Evolutionary conservation across 2,329 filamentous ascomycete genomes (phyloP).

Genomic region (Phaeosphaeriaceae sp.): DNA sequence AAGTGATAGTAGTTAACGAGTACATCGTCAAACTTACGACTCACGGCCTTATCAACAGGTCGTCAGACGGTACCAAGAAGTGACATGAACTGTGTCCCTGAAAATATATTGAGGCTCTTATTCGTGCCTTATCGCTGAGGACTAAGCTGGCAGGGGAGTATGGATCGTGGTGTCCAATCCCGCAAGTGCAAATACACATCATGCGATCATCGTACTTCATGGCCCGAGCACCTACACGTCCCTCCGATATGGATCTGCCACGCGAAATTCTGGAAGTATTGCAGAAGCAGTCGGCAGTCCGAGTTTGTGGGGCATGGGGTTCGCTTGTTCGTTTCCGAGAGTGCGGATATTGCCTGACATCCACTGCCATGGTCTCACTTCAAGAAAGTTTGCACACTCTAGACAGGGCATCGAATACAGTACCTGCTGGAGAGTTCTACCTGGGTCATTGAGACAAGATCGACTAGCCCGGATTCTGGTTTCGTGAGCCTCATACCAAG

Average conservation of each 20-base stretch:
- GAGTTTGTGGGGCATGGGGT: slow-evolving; percentile 19
- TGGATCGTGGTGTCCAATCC: slow-evolving; percentile 24
- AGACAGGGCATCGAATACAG: background rate
- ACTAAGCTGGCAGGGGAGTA: slow-evolving; percentile 23
- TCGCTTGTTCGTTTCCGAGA: slow-evolving; percentile 7
- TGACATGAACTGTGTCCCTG: slow-evolving; percentile 10
- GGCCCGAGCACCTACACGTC: slow-evolving; percentile 6
- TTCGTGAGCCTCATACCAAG: slow-evolving; percentile 5
- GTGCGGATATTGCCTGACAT: background rate
- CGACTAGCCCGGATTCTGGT: slow-evolving; percentile 3
- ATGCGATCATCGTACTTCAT: slow-evolving; percentile 10
- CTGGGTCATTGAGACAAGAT: background rate
- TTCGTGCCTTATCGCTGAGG: slow-evolving; percentile 15
- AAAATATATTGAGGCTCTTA: slow-evolving; percentile 21
- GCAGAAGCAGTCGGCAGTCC: slow-evolving; percentile 7
- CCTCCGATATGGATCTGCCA: slow-evolving; percentile 16
- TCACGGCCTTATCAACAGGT: slow-evolving; percentile 19
- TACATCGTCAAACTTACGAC: slow-evolving; percentile 1
- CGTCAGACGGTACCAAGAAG: slow-evolving; percentile 5
- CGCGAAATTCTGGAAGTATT: slow-evolving; percentile 2
- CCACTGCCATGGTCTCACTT: background rate
- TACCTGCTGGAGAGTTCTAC: background rate
- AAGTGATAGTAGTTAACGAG: background rate
- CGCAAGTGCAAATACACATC: slow-evolving; percentile 23
- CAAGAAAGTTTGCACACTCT: background rate